A percentile compares a stretch with the other conserved stretches of the same genome.
Evolutionary conservation across 1,139 yeast genomes (phyloP).

Genomic region (Diutina pseudorugosa): DNA sequence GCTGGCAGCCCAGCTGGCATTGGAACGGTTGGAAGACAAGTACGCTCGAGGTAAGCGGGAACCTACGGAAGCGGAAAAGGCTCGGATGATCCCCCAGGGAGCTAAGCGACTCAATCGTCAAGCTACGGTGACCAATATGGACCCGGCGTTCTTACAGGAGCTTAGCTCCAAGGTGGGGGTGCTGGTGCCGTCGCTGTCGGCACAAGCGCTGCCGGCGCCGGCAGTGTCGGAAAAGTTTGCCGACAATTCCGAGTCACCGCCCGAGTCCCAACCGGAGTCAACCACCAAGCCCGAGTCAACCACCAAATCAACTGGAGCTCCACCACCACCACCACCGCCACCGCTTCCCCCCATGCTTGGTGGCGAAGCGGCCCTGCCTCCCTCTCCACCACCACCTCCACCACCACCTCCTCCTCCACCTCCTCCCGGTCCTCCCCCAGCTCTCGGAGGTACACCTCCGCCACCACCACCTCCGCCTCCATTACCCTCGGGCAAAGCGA

Average conservation of each 20-base stretch:
- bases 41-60: constrained; percentile 32
- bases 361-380: constrained; percentile 1
- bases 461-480: constrained; percentile 10
- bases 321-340: constrained; percentile 5
- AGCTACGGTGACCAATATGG: constrained; percentile 28
- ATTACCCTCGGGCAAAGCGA: background rate
- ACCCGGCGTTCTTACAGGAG: constrained; percentile 48
- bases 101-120: constrained; percentile 19
- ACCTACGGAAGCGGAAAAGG: constrained; percentile 8
- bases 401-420: constrained; percentile 7
- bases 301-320: too few relatives aligned
- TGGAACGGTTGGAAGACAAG: constrained; percentile 32
- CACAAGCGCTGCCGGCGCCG: too few relatives aligned
- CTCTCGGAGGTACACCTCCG: constrained; percentile 6
- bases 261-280: too few relatives aligned
- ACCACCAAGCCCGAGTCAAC: too few relatives aligned
- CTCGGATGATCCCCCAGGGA: constrained; percentile 7
- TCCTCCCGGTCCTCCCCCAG: constrained; percentile 6
- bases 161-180: constrained; percentile 35
- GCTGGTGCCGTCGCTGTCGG: too few relatives aligned
- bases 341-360: constrained; percentile 3
- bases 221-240: too few relatives aligned
- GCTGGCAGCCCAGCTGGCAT: background rate
- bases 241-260: too few relatives aligned
- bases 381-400: constrained; percentile 7